Evolutionary conservation across 2,329 filamentous ascomycete species (phyloP), one percentile per base, ranked within the genome.

Genomic region (Aspergillus aculeatus): DNA sequence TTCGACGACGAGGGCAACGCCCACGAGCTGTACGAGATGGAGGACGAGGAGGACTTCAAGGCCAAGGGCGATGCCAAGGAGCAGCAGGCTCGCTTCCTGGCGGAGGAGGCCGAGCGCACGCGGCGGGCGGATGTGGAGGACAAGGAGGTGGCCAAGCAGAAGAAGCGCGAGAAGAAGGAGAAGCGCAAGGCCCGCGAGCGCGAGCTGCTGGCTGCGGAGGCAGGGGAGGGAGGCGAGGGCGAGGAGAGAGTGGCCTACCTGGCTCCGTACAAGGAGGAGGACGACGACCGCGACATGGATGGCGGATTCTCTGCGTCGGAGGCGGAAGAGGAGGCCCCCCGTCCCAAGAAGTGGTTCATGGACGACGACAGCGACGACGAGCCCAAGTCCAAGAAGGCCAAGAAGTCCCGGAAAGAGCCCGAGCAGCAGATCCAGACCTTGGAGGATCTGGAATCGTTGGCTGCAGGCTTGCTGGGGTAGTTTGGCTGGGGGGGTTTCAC

Each of bases 1-100:
- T 99, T 94, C 74, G 94, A 98, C 77, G 93, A 96, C 51, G 92
- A 97, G 32, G 94, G 93, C 67, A 88, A 90, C 62, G 83, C 92
- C 3, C 92, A 95, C 74, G 86, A 90, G 63, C 75, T 96, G 14
- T 97, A 98, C 79, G 90, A 96, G 74, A 86, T 99, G 66, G 89
- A 94, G 72, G 86, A 90, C 74, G 92, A 97, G 77, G 87, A 88
- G 0, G 86, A 88, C 65, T 99, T 98, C 83, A 82, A 81, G 63
- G 83, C 85, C 44, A 84, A 87, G 56, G 95, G 94, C 38, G 81
- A 88, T 24, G 89, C 91, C 2, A 89, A 92, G 65, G 84, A 85
- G 52, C 92, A 96, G 75, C 84, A 92, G 50, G 82, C 84, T 67
- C 85, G 83, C 66, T 99, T 96, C 80, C 80, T 98, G 73, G 87